Conservation (phyloP, 805 yeast species). For the Groenewaldozyma tartarivorans region DNA sequence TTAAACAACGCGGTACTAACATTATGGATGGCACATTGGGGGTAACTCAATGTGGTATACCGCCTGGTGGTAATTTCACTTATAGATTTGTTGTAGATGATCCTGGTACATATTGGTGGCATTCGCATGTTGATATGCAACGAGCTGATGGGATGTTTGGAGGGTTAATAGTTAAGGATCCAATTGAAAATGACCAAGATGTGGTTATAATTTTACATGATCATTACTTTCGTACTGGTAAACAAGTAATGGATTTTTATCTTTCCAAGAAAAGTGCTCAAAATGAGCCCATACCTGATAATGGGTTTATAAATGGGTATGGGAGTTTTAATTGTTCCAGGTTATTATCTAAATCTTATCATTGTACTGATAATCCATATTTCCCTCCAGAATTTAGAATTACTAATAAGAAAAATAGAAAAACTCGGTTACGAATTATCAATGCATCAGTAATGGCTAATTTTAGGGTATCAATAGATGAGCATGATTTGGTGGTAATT, state of each 20-base stretch:
- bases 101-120: slow-evolving; percentile 48
- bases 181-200: slow-evolving; percentile 23
- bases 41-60: slow-evolving; percentile 42
- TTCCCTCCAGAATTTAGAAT: slow-evolving; percentile 7
- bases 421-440: slow-evolving; percentile 17
- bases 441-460: slow-evolving; percentile 26
- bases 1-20: slow-evolving; percentile 36
- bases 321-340: slow-evolving; percentile 22
- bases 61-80: slow-evolving; percentile 35
- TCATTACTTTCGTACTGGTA: slow-evolving; percentile 30
- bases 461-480: slow-evolving; percentile 22
- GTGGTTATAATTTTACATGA: slow-evolving; percentile 32
- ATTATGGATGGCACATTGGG: slow-evolving; percentile 45
- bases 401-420: slow-evolving; percentile 4
- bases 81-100: slow-evolving; percentile 37
- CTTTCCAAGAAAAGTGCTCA: slow-evolving; percentile 32
- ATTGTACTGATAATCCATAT: slow-evolving; percentile 7
- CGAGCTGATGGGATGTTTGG: slow-evolving; percentile 42
- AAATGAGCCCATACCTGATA: slow-evolving; percentile 30
- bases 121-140: slow-evolving; percentile 40
- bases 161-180: slow-evolving; percentile 34
- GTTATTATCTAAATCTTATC: slow-evolving; percentile 8
- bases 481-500: slow-evolving; percentile 19
- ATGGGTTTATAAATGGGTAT: slow-evolving; percentile 35
- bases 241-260: slow-evolving; percentile 28